Conservation (phyloP, 371 early-diverging fungal genomes). For the Circinella minor region DNA sequence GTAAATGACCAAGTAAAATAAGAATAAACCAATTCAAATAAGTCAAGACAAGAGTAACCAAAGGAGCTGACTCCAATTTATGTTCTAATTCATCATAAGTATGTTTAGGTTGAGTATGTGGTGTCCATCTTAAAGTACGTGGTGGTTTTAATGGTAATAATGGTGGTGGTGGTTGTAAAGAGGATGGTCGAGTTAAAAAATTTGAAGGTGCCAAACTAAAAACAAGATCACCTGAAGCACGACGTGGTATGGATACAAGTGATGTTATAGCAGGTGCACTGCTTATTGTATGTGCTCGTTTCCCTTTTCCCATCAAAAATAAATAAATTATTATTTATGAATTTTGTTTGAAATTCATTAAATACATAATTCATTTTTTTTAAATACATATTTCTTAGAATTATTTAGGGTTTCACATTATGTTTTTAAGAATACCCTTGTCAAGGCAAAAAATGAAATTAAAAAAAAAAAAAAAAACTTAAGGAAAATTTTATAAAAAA, state of each 20-base stretch:
- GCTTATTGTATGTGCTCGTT: slow-evolving; percentile 38
- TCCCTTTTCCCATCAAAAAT: slow-evolving; percentile 35
- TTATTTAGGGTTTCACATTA: neutral
- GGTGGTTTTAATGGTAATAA: neutral
- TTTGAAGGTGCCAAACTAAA: neutral
- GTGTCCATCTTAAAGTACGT: slow-evolving; percentile 1
- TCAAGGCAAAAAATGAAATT: neutral
- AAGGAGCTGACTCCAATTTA: slow-evolving; percentile 49
- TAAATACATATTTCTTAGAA: neutral
- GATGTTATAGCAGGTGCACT: slow-evolving; percentile 15
- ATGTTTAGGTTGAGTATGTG: neutral
- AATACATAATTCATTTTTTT: neutral
- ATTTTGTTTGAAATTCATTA: neutral
- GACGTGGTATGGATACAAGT: slow-evolving; percentile 2
- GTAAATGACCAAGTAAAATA: slow-evolving; percentile 91
- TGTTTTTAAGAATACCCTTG: neutral
- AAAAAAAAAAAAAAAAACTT: no score
- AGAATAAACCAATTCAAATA: slow-evolving; percentile 96
- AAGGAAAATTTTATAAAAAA: neutral
- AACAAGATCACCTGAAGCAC: slow-evolving; percentile 2
- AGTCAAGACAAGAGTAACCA: slow-evolving; percentile 87
- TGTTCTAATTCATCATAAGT: slow-evolving; percentile 31
- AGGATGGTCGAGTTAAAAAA: slow-evolving; percentile 1
- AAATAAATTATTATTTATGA: neutral
- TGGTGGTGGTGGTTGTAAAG: neutral